Base-by-base conservation (phyloP, 2,329 filamentous ascomycete genomes). In the Colletotrichum spaethianum region DNA sequence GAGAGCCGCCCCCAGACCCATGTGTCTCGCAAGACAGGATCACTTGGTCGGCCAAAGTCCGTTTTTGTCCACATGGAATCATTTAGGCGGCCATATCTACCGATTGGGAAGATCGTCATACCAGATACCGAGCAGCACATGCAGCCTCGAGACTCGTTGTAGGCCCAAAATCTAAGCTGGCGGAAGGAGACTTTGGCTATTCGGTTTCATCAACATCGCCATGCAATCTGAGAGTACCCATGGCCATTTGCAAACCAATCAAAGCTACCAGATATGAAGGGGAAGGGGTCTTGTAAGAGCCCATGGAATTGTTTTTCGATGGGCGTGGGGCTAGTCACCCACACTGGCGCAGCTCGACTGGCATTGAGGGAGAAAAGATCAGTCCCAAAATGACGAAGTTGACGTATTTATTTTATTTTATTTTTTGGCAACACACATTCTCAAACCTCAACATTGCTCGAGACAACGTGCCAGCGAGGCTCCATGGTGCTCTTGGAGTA, bases 21-120 rank as follows among this genome's bases (percentile, higher is more conserved):
- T 72, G 69, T 50, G 36, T 59, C 38, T 68, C 69, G 59, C 59
- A 59, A 48, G 59, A 63, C 44, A 64, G 69, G 44, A 69, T 69
- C 40, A 11, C 60, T 59, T 60, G 52, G 65, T 72, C 65, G 69
- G 69, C 40, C 52, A 28, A 63, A 33, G 20, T 69, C 69, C 59
- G 69, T 63, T 69, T 69, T 69, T 38, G 69, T 69, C 64, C 59
- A 53, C 36, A 53, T 63, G 28, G 36, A 38, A 53, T 72, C 31
- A n/a, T 53, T 63, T 36, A 36, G 52, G 18, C 68, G 69, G 65
- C 52, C 52, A 36, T 31, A 48, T 31, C 38, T 28, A 68, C 64
- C 42, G 57, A 63, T 68, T 59, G 50, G 65, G 69, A 63, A 31
- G 64, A 53, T 52, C 57, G n/a, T 36, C 57, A 38, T 28, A 26